These are phyloP conservation scores for Groenewaldozyma tartarivorans DNA, from an alignment of 805 yeast species.

Conservation along the genomic window DNA sequence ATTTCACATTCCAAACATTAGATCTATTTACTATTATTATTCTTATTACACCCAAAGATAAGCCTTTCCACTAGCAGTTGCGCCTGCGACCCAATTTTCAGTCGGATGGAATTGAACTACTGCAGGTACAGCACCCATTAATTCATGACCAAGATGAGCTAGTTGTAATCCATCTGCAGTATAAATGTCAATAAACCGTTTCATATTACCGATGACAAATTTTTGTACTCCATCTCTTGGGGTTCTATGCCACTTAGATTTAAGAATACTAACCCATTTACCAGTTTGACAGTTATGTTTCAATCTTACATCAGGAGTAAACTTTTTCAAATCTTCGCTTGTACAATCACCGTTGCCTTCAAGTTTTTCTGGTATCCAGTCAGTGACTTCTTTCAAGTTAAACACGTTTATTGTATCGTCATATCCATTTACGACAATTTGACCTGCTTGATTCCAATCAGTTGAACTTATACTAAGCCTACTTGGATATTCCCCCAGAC, in stretches of 20 bases:
- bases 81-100: slow-evolving; percentile 86
- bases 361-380: slow-evolving; percentile 5
- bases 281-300: slow-evolving; percentile 95
- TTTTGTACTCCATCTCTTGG: slow-evolving; percentile 69
- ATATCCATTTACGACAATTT: slow-evolving; percentile 85
- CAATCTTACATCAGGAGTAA: slow-evolving; percentile 54
- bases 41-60: slow-evolving; percentile 39
- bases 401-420: slow-evolving; percentile 77
- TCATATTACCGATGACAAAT: slow-evolving; percentile 91
- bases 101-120: slow-evolving; percentile 77
- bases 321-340: slow-evolving; percentile 20
- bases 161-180: slow-evolving; percentile 66
- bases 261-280: slow-evolving; percentile 88
- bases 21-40: slow-evolving; percentile 1
- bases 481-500: slow-evolving; percentile 55
- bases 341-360: no score
- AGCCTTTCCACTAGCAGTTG: slow-evolving; percentile 86
- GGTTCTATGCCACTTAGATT: slow-evolving; percentile 73
- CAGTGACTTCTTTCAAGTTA: slow-evolving; percentile 33
- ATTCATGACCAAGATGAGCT: slow-evolving; percentile 57
- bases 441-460: slow-evolving; percentile 63
- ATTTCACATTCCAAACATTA: not conserved
- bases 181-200: slow-evolving; percentile 74
- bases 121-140: slow-evolving; percentile 88
- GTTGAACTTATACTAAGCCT: slow-evolving; percentile 76